Percentiles rank a stretch among this genome's conserved stretches.
These are phyloP conservation scores for Allium cepa DNA, from an alignment of 106 monocot species.

Conservation along the genomic window DNA sequence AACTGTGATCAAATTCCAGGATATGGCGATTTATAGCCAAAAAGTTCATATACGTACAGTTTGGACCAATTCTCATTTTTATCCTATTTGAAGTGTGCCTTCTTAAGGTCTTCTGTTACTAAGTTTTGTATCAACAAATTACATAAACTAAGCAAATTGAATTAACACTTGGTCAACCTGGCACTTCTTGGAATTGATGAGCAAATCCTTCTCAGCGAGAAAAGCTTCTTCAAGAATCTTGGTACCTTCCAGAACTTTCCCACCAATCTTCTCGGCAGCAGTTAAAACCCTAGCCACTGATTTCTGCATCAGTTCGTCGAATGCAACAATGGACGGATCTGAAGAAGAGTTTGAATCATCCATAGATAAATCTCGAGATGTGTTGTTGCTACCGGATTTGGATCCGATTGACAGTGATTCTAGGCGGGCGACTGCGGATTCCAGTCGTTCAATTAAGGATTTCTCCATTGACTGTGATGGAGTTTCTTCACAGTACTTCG, in stretches of 20 bases:
- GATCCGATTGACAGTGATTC: constrained; percentile 46
- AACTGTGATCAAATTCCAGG: no score
- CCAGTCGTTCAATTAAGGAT: constrained; percentile 57
- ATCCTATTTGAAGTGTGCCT: no score
- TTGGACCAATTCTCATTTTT: no score
- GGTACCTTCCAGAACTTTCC: constrained; percentile 47
- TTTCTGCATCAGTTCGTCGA: constrained; percentile 38
- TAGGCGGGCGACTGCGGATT: constrained; percentile 69
- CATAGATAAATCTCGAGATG: constrained; percentile 17
- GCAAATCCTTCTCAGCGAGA: constrained; percentile 28
- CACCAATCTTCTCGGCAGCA: constrained; percentile 48
- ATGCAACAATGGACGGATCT: constrained; percentile 47
- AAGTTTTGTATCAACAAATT: no score
- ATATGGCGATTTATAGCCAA: no score
- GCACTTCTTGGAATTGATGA: constrained; percentile 30
- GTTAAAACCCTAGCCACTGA: constrained; percentile 20
- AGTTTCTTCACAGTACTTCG: no score
- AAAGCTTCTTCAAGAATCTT: constrained; percentile 48
- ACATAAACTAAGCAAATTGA: no score
- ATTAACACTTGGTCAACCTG: constrained; percentile 15
- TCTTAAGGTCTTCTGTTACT: no score
- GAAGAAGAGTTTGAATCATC: constrained; percentile 9
- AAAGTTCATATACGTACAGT: no score
- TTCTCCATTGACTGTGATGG: constrained; percentile 39
- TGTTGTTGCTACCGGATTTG: not conserved